phyloP scores from a whole-genome alignment of 2,329 filamentous ascomycete genomes.

The Fusarium sororula region DNA sequence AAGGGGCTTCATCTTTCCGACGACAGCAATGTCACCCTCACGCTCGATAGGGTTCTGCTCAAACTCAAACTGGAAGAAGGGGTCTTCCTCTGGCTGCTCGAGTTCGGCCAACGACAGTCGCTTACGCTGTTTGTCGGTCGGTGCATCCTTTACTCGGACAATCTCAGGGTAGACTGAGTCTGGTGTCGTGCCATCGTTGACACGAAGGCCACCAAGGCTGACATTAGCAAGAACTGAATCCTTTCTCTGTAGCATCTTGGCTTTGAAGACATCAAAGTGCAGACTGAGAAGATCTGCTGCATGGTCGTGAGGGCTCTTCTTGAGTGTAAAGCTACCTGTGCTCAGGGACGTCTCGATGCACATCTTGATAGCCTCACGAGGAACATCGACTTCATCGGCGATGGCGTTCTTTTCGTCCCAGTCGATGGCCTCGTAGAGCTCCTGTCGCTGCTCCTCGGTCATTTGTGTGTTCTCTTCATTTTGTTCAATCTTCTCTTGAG shows the following conservation, averaged over 20 bases:
- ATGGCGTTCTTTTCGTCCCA: slow-evolving; percentile 97
- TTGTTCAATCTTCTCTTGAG: slow-evolving; percentile 66
- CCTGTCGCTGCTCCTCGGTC: slow-evolving; percentile 94
- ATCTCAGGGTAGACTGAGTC: slow-evolving; percentile 94
- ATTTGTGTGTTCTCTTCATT: slow-evolving; percentile 81
- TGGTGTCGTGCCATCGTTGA: slow-evolving; percentile 95
- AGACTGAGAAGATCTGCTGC: slow-evolving; percentile 85
- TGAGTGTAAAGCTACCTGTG: slow-evolving; percentile 94
- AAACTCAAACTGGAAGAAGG: slow-evolving; percentile 91
- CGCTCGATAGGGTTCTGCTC: slow-evolving; percentile 96
- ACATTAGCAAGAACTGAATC: slow-evolving; percentile 91
- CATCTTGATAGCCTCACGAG: slow-evolving; percentile 90
- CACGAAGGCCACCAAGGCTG: slow-evolving; percentile 88
- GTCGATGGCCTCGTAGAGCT: slow-evolving; percentile 96
- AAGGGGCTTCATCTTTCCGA: slow-evolving; percentile 90
- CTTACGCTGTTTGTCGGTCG: slow-evolving; percentile 58
- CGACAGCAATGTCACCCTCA: slow-evolving; percentile 89
- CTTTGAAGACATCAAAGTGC: slow-evolving; percentile 94
- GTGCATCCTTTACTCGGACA: slow-evolving; percentile 91
- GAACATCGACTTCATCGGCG: slow-evolving; percentile 86
- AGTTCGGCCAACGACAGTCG: slow-evolving; percentile 64
- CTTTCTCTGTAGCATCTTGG: slow-evolving; percentile 86
- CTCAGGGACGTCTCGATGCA: slow-evolving; percentile 93
- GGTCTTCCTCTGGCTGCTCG: slow-evolving; percentile 66
- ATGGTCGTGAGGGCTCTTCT: slow-evolving; percentile 70